These are phyloP conservation scores for Eucommia ulmoides DNA, from an alignment of 257 asterid species.

Conservation along the genomic window DNA sequence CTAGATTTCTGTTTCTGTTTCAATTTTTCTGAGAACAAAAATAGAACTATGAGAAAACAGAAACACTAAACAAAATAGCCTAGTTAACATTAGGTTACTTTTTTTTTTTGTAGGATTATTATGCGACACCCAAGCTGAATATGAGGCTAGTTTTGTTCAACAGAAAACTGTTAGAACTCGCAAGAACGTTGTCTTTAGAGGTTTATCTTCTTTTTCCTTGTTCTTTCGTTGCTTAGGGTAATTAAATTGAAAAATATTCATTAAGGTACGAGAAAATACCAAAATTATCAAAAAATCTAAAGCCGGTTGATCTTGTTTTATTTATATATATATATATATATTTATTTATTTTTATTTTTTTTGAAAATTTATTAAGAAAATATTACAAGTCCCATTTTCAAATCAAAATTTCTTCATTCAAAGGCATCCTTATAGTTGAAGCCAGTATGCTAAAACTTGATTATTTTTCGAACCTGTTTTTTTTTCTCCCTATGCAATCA, in stretches of 20 bases:
- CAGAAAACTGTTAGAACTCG: slow-evolving; percentile 2
- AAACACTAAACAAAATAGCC: too few species aligned
- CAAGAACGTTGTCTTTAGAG: slow-evolving; percentile 10
- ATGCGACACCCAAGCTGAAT: slow-evolving; percentile 2
- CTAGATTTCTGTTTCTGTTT: too few species aligned
- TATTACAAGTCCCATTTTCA: not conserved
- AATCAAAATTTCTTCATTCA: not conserved
- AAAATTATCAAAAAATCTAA: not conserved
- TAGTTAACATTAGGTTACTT: too few species aligned
- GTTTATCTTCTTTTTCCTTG: slow-evolving; percentile 4
- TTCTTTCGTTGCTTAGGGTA: not conserved
- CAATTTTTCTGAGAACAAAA: not conserved
- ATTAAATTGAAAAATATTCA: not conserved
- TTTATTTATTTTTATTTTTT: not conserved
- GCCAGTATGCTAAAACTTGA: not conserved
- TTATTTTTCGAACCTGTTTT: not conserved
- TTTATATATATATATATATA: not conserved
- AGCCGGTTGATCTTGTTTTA: not conserved
- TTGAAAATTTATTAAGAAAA: too few species aligned
- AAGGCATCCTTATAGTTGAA: not conserved
- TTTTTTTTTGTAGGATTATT: slow-evolving; percentile 1
- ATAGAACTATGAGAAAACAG: too few species aligned
- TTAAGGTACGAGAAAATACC: not conserved
- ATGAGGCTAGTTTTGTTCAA: slow-evolving; percentile 4
- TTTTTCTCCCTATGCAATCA: slow-evolving; percentile 1